These are phyloP conservation scores for Chernovozyma sophiae-reginae DNA, from an alignment of 1,139 yeast species.

Conservation along the genomic window DNA sequence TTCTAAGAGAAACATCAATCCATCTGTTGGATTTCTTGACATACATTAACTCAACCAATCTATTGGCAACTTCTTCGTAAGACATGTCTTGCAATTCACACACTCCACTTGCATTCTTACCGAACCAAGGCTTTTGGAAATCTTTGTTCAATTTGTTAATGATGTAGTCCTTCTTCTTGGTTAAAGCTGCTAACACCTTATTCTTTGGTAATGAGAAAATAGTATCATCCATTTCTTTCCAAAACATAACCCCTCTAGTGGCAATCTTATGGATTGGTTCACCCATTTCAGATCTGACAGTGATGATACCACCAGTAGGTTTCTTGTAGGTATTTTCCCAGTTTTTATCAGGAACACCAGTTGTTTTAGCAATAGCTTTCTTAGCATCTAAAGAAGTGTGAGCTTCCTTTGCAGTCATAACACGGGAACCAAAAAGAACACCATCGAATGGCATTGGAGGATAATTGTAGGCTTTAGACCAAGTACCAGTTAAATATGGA, in stretches of 20 bases:
- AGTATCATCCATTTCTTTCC: conserved; percentile 96
- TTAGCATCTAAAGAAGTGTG: conserved; percentile 92
- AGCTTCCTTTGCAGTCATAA: conserved; percentile 96
- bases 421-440: conserved; percentile 91
- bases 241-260: conserved; percentile 93
- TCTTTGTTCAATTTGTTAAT: conserved; percentile 84
- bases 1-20: conserved; percentile 85
- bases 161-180: conserved; percentile 80
- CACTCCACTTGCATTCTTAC: conserved; percentile 68
- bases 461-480: conserved; percentile 81
- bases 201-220: conserved; percentile 87
- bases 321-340: conserved; percentile 96
- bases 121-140: conserved; percentile 98
- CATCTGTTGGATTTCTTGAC: conserved; percentile 78
- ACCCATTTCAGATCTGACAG: conserved; percentile 98
- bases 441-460: conserved; percentile 99
- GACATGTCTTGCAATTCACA: conserved; percentile 96
- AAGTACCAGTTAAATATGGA: conserved; percentile 94
- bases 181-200: conserved; percentile 78
- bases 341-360: conserved; percentile 81
- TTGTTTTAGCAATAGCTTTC: conserved; percentile 81
- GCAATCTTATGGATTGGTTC: conserved; percentile 99
- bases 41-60: conserved; percentile 85
- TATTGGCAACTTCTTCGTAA: conserved; percentile 82
- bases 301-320: conserved; percentile 94